Evolutionary conservation across 257 asterid species (phyloP).

Genomic region (Petunia axillaris): DNA sequence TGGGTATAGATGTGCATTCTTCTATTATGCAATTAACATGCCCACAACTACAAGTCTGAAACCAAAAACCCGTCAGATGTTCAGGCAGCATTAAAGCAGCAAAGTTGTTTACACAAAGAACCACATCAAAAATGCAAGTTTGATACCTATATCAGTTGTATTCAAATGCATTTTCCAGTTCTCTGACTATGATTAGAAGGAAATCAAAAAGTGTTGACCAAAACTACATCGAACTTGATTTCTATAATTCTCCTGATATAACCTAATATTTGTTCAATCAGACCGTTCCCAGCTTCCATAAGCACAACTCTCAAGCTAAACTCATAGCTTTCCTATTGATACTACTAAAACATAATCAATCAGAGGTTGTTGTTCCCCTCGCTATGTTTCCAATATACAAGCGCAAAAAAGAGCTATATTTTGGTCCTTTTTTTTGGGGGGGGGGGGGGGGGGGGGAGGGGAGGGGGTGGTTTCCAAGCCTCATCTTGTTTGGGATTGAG

Average conservation of each 20-base stretch:
- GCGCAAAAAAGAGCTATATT: not conserved
- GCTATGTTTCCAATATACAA: not conserved
- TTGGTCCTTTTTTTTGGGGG: not conserved
- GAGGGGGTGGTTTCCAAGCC: no score
- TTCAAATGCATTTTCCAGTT: not conserved
- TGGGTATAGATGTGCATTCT: not conserved
- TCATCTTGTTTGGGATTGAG: no score
- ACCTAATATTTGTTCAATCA: not conserved
- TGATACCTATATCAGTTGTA: not conserved
- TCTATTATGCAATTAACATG: not conserved
- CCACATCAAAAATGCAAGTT: not conserved
- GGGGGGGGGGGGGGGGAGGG: no score
- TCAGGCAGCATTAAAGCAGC: slow-evolving; percentile 3
- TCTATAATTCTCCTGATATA: not conserved
- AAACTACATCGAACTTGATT: not conserved
- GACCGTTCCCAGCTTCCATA: not conserved
- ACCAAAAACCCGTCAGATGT: not conserved
- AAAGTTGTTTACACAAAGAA: slow-evolving; percentile 8
- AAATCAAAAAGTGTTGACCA: not conserved
- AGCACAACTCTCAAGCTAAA: not conserved
- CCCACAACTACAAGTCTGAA: not conserved
- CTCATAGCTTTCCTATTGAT: not conserved
- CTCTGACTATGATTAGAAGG: not conserved
- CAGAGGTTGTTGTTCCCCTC: not conserved
- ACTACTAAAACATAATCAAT: not conserved